Base-by-base conservation (phyloP, 2,329 filamentous ascomycete species). In the Zasmidium citrigriseum region DNA sequence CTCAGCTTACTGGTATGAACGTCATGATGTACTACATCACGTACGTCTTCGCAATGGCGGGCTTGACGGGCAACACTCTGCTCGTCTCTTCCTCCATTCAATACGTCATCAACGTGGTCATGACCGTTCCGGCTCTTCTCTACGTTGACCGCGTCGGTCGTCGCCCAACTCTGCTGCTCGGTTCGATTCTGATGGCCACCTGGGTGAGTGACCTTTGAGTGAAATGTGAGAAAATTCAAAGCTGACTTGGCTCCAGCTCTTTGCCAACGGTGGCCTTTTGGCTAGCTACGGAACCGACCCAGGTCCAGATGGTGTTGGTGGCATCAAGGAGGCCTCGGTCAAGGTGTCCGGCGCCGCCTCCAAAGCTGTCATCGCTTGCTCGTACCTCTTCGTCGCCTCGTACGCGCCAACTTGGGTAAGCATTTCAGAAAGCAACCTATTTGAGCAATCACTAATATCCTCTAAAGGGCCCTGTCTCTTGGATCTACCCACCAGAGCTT, bases 131-230 rank as follows among this genome's bases (percentile, higher is more conserved):
- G 0, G 89, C 89, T 1, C 82, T 93, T 16, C 75, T 93, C 57
- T 93, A 79, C 77, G 83, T 93, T 66, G 90, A 93, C 66, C 79
- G 81, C 54, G 90, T 87, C 86, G 90, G 90, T 46, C 89, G 90
- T 63, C 89, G 89, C 44, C 78, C 77, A 1, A 84, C 87, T 2
- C 78, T 91, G 29, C 77, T 91, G 14, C 70, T 86, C 24, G 89
- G 88, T 41, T 83, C 86, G 4, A 75, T 82, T 45, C 75, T 89
- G 49, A 90, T 91, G 88, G 71, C 71, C 72, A 78, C 78, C 4
- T 87, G 82, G 76, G 34, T 41, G 14, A 41, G 34, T 9, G n/a
- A 9, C 4, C 34, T 41, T n/a, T 4, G 18, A 41, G 14, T 10
- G 12, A 4, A 11, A 41, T 11, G 16, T 11, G 5, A 41, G 27